These are phyloP conservation scores for Daldinia bambusicola DNA, from an alignment of 495 filamentous ascomycete species.

Conservation along the genomic window DNA sequence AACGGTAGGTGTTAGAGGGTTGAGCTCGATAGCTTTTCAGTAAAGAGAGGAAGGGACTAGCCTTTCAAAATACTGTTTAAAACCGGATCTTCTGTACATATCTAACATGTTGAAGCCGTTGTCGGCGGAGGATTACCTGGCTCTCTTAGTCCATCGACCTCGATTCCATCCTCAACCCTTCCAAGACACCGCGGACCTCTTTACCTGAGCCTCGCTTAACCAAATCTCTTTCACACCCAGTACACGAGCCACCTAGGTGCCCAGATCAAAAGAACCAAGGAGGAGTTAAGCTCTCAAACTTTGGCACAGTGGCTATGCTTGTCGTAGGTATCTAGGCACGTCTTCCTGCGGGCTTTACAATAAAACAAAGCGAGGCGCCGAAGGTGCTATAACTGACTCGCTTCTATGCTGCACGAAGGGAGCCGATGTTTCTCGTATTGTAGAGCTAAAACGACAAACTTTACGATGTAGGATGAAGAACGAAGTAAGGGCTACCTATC, in stretches of 20 bases:
- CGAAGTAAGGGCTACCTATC: neutral
- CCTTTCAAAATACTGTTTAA: too few relatives aligned
- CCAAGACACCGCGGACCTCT: too few relatives aligned
- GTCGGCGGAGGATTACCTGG: too few relatives aligned
- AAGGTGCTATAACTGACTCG: neutral
- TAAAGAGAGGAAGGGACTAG: too few relatives aligned
- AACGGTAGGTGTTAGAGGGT: too few relatives aligned
- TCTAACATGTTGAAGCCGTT: too few relatives aligned
- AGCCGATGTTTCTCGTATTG: neutral
- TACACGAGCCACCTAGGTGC: neutral
- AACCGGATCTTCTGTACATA: too few relatives aligned
- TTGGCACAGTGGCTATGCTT: neutral
- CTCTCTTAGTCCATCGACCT: too few relatives aligned
- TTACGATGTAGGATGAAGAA: neutral
- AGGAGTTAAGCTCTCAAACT: neutral
- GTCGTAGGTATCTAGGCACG: neutral
- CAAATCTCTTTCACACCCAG: neutral
- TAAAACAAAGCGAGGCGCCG: neutral
- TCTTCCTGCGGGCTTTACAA: neutral
- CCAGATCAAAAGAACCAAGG: neutral
- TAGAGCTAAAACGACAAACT: neutral
- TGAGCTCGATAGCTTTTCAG: too few relatives aligned
- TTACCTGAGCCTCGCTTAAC: neutral
- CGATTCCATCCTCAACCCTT: too few relatives aligned
- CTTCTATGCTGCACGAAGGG: neutral